These are phyloP conservation scores for Viola odorata DNA, from an alignment of 345 rosid genomes.

Conservation along the genomic window DNA sequence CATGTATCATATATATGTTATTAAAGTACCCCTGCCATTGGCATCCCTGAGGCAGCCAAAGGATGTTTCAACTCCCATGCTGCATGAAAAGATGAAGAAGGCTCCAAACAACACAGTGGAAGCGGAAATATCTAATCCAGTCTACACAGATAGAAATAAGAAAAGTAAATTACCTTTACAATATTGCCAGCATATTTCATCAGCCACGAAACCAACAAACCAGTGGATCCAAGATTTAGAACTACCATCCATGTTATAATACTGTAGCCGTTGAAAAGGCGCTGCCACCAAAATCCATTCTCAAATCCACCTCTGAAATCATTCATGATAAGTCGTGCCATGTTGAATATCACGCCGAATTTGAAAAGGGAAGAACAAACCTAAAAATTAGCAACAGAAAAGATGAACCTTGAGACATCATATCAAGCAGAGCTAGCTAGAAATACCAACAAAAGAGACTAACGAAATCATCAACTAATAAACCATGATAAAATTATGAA, in stretches of 20 bases:
- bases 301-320: constrained; percentile 85
- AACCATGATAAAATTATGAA: too few species aligned
- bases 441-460: too few species aligned
- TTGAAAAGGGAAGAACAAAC: constrained; percentile 25
- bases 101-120: too few species aligned
- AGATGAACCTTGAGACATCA: background rate
- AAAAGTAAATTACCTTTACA: constrained; percentile 54
- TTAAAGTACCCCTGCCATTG: too few species aligned
- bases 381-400: background rate
- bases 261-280: constrained; percentile 69
- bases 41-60: too few species aligned
- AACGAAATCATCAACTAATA: too few species aligned
- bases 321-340: constrained; percentile 73
- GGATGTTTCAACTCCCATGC: too few species aligned
- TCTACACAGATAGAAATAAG: background rate
- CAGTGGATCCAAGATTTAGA: constrained; percentile 75
- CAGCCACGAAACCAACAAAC: constrained; percentile 81
- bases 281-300: constrained; percentile 94
- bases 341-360: constrained; percentile 79
- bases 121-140: background rate
- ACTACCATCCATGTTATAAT: constrained; percentile 80
- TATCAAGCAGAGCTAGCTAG: too few species aligned
- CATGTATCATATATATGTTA: background rate
- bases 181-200: constrained; percentile 94
- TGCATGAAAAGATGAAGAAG: too few species aligned